phyloP scores from a whole-genome alignment of 495 filamentous ascomycete species.

The Pseudomonodictys pantanalensis region DNA sequence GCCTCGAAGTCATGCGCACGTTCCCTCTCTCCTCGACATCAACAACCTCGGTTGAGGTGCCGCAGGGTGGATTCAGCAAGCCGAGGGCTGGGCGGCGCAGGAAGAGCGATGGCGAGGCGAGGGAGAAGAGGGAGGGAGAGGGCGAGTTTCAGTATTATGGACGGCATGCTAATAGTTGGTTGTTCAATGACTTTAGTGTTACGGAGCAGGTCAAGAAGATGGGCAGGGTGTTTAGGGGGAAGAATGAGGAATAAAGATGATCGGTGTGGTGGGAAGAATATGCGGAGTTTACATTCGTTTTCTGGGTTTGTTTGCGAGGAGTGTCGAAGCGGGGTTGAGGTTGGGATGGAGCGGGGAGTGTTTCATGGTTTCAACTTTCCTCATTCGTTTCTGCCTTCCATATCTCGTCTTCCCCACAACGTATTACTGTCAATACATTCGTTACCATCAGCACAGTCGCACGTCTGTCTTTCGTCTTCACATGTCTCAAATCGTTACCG shows the following conservation, averaged over 20 bases:
- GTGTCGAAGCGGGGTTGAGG: not conserved
- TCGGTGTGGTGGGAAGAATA: too few relatives aligned
- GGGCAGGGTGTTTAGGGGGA: conserved; percentile 9
- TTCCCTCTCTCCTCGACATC: not conserved
- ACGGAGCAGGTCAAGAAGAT: conserved; percentile 19
- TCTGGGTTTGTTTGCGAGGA: not conserved
- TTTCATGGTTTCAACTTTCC: not conserved
- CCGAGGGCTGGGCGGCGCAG: not conserved
- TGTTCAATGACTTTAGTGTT: conserved; percentile 32
- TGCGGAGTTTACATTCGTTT: conserved; percentile 2
- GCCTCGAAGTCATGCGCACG: conserved; percentile 7
- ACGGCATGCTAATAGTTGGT: conserved; percentile 29
- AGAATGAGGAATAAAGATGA: conserved; percentile 7
- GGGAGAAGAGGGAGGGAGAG: conserved; percentile 10
- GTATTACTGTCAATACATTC: not conserved
- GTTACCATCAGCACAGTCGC: not conserved
- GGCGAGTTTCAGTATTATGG: conserved; percentile 28
- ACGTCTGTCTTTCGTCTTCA: not conserved
- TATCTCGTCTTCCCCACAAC: not conserved
- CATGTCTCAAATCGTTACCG: not conserved
- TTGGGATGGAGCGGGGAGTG: too few relatives aligned
- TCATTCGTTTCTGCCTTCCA: not conserved
- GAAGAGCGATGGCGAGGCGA: not conserved
- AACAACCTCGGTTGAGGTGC: conserved; percentile 3
- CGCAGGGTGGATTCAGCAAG: conserved; percentile 15